These are phyloP conservation scores for Annulohypoxylon truncatum DNA, from an alignment of 2,329 filamentous ascomycete genomes.

Conservation along the genomic window DNA sequence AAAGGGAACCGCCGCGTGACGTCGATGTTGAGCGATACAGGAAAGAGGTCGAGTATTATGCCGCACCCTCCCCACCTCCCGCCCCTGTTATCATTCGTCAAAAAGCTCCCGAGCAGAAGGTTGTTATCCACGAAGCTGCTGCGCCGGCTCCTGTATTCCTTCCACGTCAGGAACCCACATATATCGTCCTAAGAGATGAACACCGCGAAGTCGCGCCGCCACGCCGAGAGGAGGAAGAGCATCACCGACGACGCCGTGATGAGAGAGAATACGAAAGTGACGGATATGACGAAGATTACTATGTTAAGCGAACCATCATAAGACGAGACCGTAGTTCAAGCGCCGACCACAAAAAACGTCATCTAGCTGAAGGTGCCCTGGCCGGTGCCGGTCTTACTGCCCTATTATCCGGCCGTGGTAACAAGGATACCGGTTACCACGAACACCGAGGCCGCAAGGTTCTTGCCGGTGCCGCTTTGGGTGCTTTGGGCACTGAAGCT, in stretches of 20 bases:
- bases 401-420: constrained; percentile 66
- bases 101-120: constrained; percentile 67
- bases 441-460: constrained; percentile 69
- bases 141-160: constrained; percentile 64
- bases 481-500: constrained; percentile 71
- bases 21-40: constrained; percentile 68
- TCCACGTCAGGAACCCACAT: constrained; percentile 58
- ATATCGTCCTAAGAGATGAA: constrained; percentile 59
- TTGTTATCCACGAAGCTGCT: constrained; percentile 69
- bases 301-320: constrained; percentile 59
- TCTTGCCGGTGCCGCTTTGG: constrained; percentile 70
- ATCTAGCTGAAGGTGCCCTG: constrained; percentile 72
- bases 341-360: constrained; percentile 65
- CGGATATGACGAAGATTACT: constrained; percentile 60
- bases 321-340: constrained; percentile 64
- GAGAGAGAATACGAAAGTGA: constrained; percentile 54
- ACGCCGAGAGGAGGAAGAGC: constrained; percentile 58
- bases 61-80: constrained; percentile 60
- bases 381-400: constrained; percentile 72
- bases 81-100: constrained; percentile 68
- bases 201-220: constrained; percentile 51
- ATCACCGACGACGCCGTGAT: constrained; percentile 56
- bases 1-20: constrained; percentile 44
- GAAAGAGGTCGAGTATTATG: constrained; percentile 72
- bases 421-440: constrained; percentile 61